Base-by-base conservation (phyloP, 2,329 filamentous ascomycete genomes). In the Ophiocordyceps sinensis region DNA sequence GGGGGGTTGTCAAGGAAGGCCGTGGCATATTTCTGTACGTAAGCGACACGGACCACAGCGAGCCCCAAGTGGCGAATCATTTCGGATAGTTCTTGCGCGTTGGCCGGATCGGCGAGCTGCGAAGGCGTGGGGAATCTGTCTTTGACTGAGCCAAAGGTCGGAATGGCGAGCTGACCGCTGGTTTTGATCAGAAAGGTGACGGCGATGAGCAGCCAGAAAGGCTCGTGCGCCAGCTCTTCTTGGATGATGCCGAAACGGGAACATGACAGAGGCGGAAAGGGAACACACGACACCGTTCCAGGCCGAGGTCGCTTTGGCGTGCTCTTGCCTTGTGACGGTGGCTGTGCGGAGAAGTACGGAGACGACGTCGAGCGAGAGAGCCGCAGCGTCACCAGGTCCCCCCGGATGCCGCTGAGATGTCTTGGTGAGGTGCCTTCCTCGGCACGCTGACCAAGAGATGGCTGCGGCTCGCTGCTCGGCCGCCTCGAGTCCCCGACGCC, bases 181-280 rank as follows among this genome's bases (percentile, higher is more conserved):
- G 87, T 94, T 44, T 82, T 79, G 57, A 89, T 89, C 28, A 94
- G 75, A 51, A 94, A 88, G 0, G 85, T 86, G 5, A 87, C 79
- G 12, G 83, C 86, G 28, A 94, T 68, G 2, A 94, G 71, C 2
- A 95, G 73, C 47, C 78, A 79, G 58, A 93, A 94, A 0, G 87
- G 82, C 43, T 86, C 72, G 39, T 73, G 60, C 2, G 78, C 77
- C 14, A 94, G 73, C 47, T 79, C 73, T 56, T 94, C 88, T 56
- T 95, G 88, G 31, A 94, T 77, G 2, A 95, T 70, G 0, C 87
- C 87, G 54, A 94, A 94, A 6, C 53, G 58, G 0, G 67, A 54
- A 0, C 73, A 66, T 8, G 71, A 68, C 29, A 87, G 73, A 0
- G 78, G 72, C 1, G 85, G 83, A 47, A 89, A 85, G 3, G 74